phyloP scores from a whole-genome alignment of 2,329 filamentous ascomycete genomes.

The Botrytis aclada region DNA sequence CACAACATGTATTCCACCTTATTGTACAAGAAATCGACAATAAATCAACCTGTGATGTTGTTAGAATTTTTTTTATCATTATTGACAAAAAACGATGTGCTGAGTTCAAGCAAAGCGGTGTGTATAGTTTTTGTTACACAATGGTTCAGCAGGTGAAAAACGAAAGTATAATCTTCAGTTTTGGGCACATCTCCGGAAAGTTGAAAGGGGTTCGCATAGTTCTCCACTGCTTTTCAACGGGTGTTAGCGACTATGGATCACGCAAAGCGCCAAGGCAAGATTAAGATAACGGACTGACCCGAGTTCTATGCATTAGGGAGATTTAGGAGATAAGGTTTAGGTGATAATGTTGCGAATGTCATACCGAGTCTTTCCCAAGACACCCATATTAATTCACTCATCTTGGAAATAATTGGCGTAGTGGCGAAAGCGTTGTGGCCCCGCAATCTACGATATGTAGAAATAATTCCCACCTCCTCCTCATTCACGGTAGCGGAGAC shows the following conservation, averaged over 20 bases:
- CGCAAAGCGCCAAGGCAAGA: not conserved
- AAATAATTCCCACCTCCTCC: not conserved
- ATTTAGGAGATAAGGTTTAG: constrained; percentile 4
- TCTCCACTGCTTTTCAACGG: constrained; percentile 8
- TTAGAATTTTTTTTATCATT: constrained; percentile 3
- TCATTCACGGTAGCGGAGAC: constrained; percentile 10
- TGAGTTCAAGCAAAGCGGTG: not conserved
- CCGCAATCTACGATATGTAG: constrained; percentile 14
- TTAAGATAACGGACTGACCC: constrained; percentile 11
- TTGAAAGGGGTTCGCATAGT: constrained; percentile 16
- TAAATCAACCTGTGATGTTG: not conserved
- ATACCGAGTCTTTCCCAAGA: not conserved
- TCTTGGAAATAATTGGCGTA: constrained; percentile 11
- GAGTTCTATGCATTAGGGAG: constrained; percentile 2
- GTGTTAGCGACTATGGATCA: constrained; percentile 7
- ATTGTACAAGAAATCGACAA: not conserved
- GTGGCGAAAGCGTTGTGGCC: not conserved
- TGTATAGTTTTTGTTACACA: not conserved
- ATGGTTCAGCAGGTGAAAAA: constrained; percentile 4
- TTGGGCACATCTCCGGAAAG: not conserved
- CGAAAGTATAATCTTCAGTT: not conserved
- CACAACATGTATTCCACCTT: constrained; percentile 8
- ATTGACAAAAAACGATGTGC: not conserved
- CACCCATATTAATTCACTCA: not conserved
- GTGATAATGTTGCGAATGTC: not conserved